These are phyloP conservation scores for Maudiozyma pseudohumilis DNA, from an alignment of 805 yeast genomes.

Conservation along the genomic window DNA sequence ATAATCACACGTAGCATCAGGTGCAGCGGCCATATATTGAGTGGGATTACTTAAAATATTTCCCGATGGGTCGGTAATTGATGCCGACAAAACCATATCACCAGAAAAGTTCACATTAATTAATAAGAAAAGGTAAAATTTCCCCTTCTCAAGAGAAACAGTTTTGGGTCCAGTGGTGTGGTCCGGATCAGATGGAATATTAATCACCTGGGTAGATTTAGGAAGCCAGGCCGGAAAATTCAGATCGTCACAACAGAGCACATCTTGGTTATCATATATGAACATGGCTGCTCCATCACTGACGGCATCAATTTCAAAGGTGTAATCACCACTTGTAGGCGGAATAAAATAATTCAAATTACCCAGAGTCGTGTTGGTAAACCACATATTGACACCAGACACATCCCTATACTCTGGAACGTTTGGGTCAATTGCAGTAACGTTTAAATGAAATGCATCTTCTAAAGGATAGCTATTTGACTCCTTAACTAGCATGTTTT, in stretches of 20 bases:
- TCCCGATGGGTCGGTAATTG: neutral
- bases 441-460: too few species aligned
- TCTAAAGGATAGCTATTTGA: too few species aligned
- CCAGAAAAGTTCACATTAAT: too few species aligned
- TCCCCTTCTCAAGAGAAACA: neutral
- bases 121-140: too few species aligned
- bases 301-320: neutral
- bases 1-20: neutral
- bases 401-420: too few species aligned
- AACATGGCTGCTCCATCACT: neutral
- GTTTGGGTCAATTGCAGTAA: too few species aligned
- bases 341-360: neutral
- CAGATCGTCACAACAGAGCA: neutral
- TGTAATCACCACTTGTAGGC: neutral
- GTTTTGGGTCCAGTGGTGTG: neutral
- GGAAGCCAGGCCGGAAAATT: neutral
- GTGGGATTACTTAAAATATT: neutral
- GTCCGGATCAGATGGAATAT: neutral
- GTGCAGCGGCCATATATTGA: neutral
- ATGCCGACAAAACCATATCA: too few species aligned
- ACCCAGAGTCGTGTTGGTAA: too few species aligned
- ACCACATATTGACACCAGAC: too few species aligned
- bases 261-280: neutral
- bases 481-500: too few species aligned
- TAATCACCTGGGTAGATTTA: neutral